Conservation (phyloP, 202 grass and related monocot species). For the Setaria viridis region DNA sequence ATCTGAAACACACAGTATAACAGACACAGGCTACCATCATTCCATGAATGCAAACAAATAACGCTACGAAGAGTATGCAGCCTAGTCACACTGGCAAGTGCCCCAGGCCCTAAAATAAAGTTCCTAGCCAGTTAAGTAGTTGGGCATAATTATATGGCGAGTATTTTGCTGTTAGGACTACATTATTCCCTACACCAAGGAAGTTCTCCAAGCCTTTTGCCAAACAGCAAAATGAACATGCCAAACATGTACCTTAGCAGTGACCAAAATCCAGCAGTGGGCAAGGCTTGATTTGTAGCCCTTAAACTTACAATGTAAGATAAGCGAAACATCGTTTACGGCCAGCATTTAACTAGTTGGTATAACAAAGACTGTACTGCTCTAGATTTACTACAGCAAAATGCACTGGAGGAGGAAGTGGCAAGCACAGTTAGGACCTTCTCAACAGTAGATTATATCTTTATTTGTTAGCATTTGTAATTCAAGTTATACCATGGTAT, state of each 20-base stretch:
- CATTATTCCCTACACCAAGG: not conserved
- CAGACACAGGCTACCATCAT: conserved; percentile 4
- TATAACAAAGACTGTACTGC: not conserved
- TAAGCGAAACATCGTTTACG: not conserved
- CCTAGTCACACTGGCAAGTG: not conserved
- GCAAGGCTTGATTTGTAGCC: not conserved
- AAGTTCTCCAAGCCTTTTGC: conserved; percentile 20
- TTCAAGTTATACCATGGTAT: not conserved
- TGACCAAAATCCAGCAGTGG: not conserved
- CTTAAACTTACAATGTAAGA: not conserved
- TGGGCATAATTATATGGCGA: not conserved
- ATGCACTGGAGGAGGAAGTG: not conserved
- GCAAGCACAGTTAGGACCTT: not conserved
- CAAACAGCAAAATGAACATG: not conserved
- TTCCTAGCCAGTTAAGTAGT: not conserved
- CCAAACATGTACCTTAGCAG: not conserved
- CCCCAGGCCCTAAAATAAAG: not conserved
- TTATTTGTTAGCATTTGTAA: not conserved
- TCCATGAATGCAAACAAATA: conserved; percentile 12
- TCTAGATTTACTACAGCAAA: not conserved
- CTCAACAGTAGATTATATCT: not conserved
- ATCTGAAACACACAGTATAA: conserved; percentile 56
- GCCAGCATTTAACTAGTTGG: not conserved
- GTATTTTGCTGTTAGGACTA: conserved; percentile 9
- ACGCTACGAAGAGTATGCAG: not conserved